These are phyloP conservation scores for Phytophthora vignae DNA, from an alignment of 352 stramenopile genomes.

Conservation along the genomic window DNA sequence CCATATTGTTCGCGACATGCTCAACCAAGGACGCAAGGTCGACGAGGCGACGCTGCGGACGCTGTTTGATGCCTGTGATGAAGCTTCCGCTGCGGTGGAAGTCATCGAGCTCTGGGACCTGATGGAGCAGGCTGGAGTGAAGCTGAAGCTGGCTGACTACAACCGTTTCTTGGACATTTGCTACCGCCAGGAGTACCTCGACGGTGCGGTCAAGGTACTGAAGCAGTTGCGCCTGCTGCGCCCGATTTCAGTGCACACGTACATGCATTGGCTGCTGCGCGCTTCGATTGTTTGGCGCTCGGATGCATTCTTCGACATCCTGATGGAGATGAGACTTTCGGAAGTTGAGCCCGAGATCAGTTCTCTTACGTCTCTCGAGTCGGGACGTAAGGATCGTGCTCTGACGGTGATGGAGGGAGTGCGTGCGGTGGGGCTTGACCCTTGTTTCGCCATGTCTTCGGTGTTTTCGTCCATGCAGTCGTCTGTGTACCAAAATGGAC, in stretches of 20 bases:
- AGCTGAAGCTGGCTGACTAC: slow-evolving; percentile 62
- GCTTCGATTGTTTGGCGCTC: slow-evolving; percentile 82
- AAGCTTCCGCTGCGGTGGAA: slow-evolving; percentile 69
- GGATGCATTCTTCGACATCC: slow-evolving; percentile 86
- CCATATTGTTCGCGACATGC: slow-evolving; percentile 83
- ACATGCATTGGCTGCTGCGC: slow-evolving; percentile 87
- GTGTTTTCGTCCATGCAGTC: slow-evolving; percentile 86
- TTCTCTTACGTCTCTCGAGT: slow-evolving; percentile 87
- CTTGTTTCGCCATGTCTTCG: slow-evolving; percentile 88
- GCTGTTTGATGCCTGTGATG: slow-evolving; percentile 76
- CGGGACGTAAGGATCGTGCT: slow-evolving; percentile 80
- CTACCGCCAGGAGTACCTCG: slow-evolving; percentile 78
- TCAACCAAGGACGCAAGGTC: slow-evolving; percentile 86
- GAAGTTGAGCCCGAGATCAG: slow-evolving; percentile 84
- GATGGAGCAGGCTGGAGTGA: slow-evolving; percentile 72
- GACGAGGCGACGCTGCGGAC: slow-evolving; percentile 76
- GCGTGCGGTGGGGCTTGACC: slow-evolving; percentile 80
- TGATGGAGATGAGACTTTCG: slow-evolving; percentile 89
- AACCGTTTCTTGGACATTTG: slow-evolving; percentile 83
- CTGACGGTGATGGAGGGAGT: slow-evolving; percentile 91
- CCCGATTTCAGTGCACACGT: slow-evolving; percentile 72
- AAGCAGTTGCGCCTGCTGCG: slow-evolving; percentile 79
- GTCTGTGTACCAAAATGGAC: slow-evolving; percentile 75
- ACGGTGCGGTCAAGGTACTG: slow-evolving; percentile 80
- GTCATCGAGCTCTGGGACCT: slow-evolving; percentile 75